Base-by-base conservation (phyloP, 75 land plant species). In the Azolla pinnata region DNA sequence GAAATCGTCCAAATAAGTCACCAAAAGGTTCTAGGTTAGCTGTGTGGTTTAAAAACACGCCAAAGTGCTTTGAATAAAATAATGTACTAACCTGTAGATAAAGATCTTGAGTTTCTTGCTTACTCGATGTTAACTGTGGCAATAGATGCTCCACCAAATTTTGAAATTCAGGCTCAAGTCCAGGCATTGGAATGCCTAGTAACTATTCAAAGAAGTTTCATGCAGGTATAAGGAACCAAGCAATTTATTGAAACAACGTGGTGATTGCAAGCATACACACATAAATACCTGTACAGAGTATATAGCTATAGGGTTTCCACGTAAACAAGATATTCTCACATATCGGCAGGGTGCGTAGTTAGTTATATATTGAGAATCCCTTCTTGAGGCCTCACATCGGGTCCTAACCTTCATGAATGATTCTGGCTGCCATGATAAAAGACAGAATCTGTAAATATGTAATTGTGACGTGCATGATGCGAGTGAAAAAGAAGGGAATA, bases 261-360 rank as follows among this genome's bases (percentile, higher is more conserved):
- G 14, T 38, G 42, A 5, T n/a, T 51, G 54, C 8, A n/a, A 51
- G 10, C 14, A 7, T 7, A 38, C 7, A 38, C 14, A 42, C 14
- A 21, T 12, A 23, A 35, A 48, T 20, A 90, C 97, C 97, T 91
- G 97, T 33, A 91, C 75, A 62, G 79, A 84, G 60, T 79, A 91
- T n/a, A 91, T 72, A 56, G 95, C 86, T 35, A 91, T 91, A 40
- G 97, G 97, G 61, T 82, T 91, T 57, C 97, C 97, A 8, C 97
- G 82, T 62, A 91, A 68, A 66, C 97, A 91, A 51, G 97, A 88
- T 59, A 91, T 78, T 24, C 88, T 59, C 4, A 91, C 81, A 73
- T 77, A 91, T 24, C 88, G 88, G 62, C 89, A 88, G 29, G 97
- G 89, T 31, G 77, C 70, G 63, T 91, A 88, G 61, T 83, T 80